These are phyloP conservation scores for Circinella umbellata DNA, from an alignment of 371 early-diverging fungal species.

Conservation along the genomic window DNA sequence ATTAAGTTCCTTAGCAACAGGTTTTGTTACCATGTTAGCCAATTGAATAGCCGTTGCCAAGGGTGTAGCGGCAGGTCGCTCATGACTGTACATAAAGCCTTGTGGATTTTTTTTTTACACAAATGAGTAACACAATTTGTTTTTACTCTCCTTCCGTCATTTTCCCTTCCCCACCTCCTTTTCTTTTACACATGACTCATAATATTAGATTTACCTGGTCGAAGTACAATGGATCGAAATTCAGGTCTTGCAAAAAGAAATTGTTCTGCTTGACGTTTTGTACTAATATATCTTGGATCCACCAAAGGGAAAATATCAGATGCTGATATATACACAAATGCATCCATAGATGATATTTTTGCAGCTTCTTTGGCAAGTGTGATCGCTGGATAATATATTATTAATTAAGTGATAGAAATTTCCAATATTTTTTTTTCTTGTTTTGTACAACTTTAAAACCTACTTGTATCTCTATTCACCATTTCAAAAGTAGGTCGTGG, in stretches of 20 bases:
- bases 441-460: background rate
- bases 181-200: background rate
- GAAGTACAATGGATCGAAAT: slow-evolving; percentile 65
- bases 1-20: slow-evolving; percentile 48
- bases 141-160: too few relatives aligned
- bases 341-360: slow-evolving; percentile 48
- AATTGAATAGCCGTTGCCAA: slow-evolving; percentile 60
- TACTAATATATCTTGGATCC: slow-evolving; percentile 73
- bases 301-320: slow-evolving; percentile 71
- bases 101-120: background rate
- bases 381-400: slow-evolving; percentile 38
- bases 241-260: slow-evolving; percentile 55
- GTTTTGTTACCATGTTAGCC: slow-evolving; percentile 50
- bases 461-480: slow-evolving; percentile 80
- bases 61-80: slow-evolving; percentile 63
- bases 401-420: background rate
- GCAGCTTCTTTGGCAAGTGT: slow-evolving; percentile 57
- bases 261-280: slow-evolving; percentile 76
- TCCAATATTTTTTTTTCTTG: background rate
- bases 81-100: slow-evolving; percentile 69
- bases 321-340: slow-evolving; percentile 77
- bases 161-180: background rate
- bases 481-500: slow-evolving; percentile 57
- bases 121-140: too few relatives aligned
- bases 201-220: slow-evolving; percentile 58